Evolutionary conservation across 2,329 filamentous ascomycete species (phyloP), one percentile per base, ranked within the genome.

Genomic region (Colletotrichum viniferum): DNA sequence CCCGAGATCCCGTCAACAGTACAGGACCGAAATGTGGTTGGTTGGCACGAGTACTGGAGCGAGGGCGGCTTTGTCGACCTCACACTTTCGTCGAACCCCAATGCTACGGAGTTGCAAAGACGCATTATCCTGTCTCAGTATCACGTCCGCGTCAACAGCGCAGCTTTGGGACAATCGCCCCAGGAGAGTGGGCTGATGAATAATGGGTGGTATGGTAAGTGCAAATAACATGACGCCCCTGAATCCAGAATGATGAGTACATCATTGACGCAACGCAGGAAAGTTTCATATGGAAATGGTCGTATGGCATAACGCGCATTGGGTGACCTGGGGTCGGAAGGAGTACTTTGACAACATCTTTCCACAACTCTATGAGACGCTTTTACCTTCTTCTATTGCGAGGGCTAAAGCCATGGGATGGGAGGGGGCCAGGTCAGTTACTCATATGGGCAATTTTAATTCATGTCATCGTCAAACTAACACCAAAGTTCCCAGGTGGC

Each of bases 211-310:
- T 87, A 87, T 56, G 85, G 85, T 77, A 78, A 52, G 80, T 76
- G 5, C 7, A 4, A 14, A 18, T 32, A 4, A 18, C 13, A 3
- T 2, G 0, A 2, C 5, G 4, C 0, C 3, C 9, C 3, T n/a
- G 38, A 6, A 10, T 43, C 16, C 38, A 10, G 0, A 10, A 48
- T 48, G 5, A n/a, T 0, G 38, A 48, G 38, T n/a, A 6, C 9
- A 48, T 12, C 9, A n/a, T n/a, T 48, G 38, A 48, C 38, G 1
- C 0, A 12, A 48, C 2, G 0, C 5, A 71, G 85, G 85, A 30
- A 84, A 83, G 74, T 80, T 87, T 52, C 86, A 87, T 55, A 83
- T 87, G 81, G 86, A 87, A 74, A 86, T 87, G 84, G 81, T 85
- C 1, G 76, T 86, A 1, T 87, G 85, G 85, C 85, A 87, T 48